phyloP scores from a whole-genome alignment of 768 basidiomycete species.

The Mycena latifolia region DNA sequence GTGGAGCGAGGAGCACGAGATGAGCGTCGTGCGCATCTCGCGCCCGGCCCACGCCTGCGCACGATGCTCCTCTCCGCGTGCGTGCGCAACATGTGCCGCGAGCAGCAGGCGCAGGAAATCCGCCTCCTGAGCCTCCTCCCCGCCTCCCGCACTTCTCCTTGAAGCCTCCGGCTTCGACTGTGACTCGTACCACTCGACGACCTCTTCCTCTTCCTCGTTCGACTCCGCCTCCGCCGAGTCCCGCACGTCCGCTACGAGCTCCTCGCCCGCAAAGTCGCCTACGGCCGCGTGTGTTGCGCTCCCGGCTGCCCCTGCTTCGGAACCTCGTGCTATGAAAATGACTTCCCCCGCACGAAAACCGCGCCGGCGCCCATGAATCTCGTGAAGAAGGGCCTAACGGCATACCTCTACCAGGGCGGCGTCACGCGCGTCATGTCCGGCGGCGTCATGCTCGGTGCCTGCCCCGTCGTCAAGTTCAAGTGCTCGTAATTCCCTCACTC shows the following conservation, averaged over 20 bases:
- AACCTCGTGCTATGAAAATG: too few relatives aligned
- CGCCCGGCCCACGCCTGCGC: conserved; percentile 27
- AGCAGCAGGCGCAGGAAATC: conserved; percentile 7
- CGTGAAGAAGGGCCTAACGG: conserved; percentile 12
- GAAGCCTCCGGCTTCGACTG: background rate
- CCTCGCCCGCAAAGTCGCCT: conserved; percentile 11
- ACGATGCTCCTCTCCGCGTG: conserved; percentile 28
- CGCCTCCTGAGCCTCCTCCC: conserved; percentile 11
- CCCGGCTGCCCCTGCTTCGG: background rate
- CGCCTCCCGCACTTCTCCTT: background rate
- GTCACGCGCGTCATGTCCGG: conserved; percentile 37
- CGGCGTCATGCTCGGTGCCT: conserved; percentile 39
- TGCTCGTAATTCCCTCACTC: conserved; percentile 9
- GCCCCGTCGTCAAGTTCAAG: conserved; percentile 3
- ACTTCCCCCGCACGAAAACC: too few relatives aligned
- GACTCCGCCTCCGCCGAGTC: conserved; percentile 22
- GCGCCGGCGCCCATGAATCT: too few relatives aligned
- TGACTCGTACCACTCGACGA: conserved; percentile 13
- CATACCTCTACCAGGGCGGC: conserved; percentile 35
- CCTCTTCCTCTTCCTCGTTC: conserved; percentile 15
- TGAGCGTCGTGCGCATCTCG: conserved; percentile 20
- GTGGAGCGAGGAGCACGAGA: conserved; percentile 19
- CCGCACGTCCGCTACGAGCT: conserved; percentile 24
- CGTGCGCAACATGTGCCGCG: conserved; percentile 25
- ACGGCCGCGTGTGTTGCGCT: conserved; percentile 14